A percentile compares a stretch with the other conserved stretches of the same genome.
Conservation (phyloP, 1,139 yeast species). For the Blastobotrys illinoisensis region DNA sequence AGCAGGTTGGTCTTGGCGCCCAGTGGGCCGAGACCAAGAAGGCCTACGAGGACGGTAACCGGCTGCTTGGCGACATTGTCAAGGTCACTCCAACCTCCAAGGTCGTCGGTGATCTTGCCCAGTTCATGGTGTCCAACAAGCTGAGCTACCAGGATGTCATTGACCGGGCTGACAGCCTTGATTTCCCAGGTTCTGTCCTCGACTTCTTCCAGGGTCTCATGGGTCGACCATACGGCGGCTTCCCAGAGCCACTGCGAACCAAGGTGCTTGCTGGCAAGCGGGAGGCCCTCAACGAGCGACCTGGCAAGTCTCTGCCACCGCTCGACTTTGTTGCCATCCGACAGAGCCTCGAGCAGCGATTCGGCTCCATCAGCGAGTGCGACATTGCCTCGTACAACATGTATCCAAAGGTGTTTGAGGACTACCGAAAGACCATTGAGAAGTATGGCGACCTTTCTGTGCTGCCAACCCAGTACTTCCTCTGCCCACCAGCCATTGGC, state of each 20-base stretch:
- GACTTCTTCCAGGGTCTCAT: constrained; percentile 98
- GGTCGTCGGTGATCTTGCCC: constrained; percentile 98
- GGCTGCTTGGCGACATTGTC: constrained; percentile 88
- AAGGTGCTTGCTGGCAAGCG: constrained; percentile 86
- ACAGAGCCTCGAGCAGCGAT: constrained; percentile 56
- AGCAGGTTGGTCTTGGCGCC: constrained; percentile 94
- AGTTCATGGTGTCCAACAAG: constrained; percentile 96
- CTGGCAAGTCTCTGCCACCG: constrained; percentile 85
- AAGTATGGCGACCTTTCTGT: constrained; percentile 90
- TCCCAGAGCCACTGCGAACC: constrained; percentile 97
- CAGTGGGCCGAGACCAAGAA: constrained; percentile 95
- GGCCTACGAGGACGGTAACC: constrained; percentile 86
- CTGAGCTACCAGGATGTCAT: constrained; percentile 77
- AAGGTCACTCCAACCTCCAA: constrained; percentile 98
- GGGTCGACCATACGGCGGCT: constrained; percentile 99
- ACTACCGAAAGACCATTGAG: constrained; percentile 65
- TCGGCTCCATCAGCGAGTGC: constrained; percentile 56
- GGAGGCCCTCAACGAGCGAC: constrained; percentile 80
- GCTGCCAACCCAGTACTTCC: constrained; percentile 84
- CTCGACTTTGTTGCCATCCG: constrained; percentile 66
- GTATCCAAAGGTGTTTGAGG: constrained; percentile 97
- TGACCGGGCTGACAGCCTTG: constrained; percentile 81
- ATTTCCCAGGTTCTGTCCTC: constrained; percentile 96
- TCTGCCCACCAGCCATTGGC: constrained; percentile 79
- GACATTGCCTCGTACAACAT: constrained; percentile 94